These are phyloP conservation scores for Peronospora destructor DNA, from an alignment of 352 stramenopile species.

Conservation along the genomic window DNA sequence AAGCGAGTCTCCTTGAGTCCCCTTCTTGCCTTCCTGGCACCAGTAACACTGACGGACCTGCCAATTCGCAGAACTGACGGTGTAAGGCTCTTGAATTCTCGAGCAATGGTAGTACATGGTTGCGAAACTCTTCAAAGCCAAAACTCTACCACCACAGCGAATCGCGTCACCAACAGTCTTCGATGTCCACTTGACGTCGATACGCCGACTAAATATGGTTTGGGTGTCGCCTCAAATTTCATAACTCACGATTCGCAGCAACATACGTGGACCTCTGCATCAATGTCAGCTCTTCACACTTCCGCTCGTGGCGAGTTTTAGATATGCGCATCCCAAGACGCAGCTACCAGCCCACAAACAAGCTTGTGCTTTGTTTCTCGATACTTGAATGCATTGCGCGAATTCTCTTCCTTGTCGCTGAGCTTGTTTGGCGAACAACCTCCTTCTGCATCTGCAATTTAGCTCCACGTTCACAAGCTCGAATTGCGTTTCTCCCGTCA, in stretches of 20 bases:
- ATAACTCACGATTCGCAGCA: slow-evolving; percentile 88
- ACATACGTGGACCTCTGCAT: slow-evolving; percentile 79
- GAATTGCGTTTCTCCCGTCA: too few relatives aligned
- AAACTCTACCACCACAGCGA: slow-evolving; percentile 32
- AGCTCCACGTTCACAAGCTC: slow-evolving; percentile 68
- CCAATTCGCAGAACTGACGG: slow-evolving; percentile 44
- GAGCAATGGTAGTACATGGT: slow-evolving; percentile 56
- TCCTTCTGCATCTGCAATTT: slow-evolving; percentile 81
- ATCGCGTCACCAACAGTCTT: not conserved
- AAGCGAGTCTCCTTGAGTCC: slow-evolving; percentile 34
- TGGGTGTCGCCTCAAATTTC: slow-evolving; percentile 79
- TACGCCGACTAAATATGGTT: slow-evolving; percentile 88
- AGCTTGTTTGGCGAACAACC: slow-evolving; percentile 67
- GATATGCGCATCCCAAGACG: slow-evolving; percentile 61
- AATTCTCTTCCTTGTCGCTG: slow-evolving; percentile 74
- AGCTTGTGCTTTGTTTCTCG: slow-evolving; percentile 75
- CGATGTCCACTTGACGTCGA: slow-evolving; percentile 48
- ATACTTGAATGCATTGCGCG: slow-evolving; percentile 60
- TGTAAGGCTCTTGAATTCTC: slow-evolving; percentile 45
- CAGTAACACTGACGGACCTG: slow-evolving; percentile 57
- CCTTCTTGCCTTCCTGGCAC: slow-evolving; percentile 45
- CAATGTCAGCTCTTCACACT: slow-evolving; percentile 83
- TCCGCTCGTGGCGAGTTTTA: slow-evolving; percentile 39
- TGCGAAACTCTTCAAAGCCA: slow-evolving; percentile 72
- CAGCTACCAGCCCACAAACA: slow-evolving; percentile 49